phyloP scores from a whole-genome alignment of 108 stramenopile species.

The Nitzschia sp. region DNA sequence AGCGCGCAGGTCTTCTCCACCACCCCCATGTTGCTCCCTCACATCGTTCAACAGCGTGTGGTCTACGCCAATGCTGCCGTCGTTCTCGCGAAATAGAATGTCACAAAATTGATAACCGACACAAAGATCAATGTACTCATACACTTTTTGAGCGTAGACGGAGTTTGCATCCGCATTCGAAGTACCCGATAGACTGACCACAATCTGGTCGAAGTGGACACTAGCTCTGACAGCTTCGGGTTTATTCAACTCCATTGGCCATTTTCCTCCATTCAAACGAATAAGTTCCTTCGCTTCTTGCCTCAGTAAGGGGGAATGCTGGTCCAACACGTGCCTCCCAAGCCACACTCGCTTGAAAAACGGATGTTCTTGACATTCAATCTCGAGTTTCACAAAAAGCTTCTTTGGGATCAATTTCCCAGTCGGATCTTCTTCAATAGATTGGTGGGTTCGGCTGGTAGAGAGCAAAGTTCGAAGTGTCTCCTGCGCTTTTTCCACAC shows the following conservation, averaged over 20 bases:
- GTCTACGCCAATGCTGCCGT: slow-evolving; percentile 59
- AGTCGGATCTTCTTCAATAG: not conserved
- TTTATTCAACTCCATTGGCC: slow-evolving; percentile 68
- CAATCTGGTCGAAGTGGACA: slow-evolving; percentile 68
- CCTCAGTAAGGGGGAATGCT: slow-evolving; percentile 61
- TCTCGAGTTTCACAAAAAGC: slow-evolving; percentile 53
- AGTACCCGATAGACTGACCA: slow-evolving; percentile 64
- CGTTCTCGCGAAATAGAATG: slow-evolving; percentile 33
- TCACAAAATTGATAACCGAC: slow-evolving; percentile 70
- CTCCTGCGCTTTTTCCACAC: slow-evolving; percentile 4
- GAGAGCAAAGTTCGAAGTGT: slow-evolving; percentile 10
- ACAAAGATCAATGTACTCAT: slow-evolving; percentile 49
- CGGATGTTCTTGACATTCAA: slow-evolving; percentile 68
- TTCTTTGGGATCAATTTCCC: slow-evolving; percentile 37
- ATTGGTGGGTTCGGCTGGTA: not conserved
- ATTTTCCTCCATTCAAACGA: slow-evolving; percentile 49
- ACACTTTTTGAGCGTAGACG: slow-evolving; percentile 73
- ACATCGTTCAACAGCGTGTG: slow-evolving; percentile 66
- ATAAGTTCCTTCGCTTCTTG: slow-evolving; percentile 42
- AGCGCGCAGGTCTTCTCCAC: slow-evolving; percentile 37
- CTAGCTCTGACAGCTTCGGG: slow-evolving; percentile 47
- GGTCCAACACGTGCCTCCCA: slow-evolving; percentile 63
- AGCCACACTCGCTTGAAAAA: slow-evolving; percentile 75
- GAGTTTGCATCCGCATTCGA: slow-evolving; percentile 61
- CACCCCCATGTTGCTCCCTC: slow-evolving; percentile 65